Percentiles rank a stretch among this genome's conserved stretches.
Conservation (phyloP, 768 basidiomycete species). For the Leccinum arenicola region DNA sequence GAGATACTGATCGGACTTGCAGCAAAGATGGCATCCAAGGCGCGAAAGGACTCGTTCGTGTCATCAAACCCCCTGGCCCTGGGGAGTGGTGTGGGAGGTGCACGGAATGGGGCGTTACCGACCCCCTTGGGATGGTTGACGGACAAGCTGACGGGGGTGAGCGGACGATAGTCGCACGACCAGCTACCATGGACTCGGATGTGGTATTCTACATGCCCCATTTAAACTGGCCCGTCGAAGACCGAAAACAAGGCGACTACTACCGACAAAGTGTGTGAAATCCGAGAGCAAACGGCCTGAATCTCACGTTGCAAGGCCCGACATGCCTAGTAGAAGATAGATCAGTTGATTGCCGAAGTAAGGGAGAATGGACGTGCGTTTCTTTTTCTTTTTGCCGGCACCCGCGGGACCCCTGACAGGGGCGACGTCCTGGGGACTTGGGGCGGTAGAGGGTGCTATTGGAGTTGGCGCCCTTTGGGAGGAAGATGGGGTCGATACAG, state of each 20-base stretch:
- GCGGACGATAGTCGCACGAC: slow-evolving; percentile 38
- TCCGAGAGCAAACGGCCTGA: background rate
- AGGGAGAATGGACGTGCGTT: slow-evolving; percentile 46
- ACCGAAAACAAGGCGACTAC: background rate
- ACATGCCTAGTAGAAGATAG: slow-evolving; percentile 23
- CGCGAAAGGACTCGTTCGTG: slow-evolving; percentile 73
- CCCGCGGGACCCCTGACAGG: slow-evolving; percentile 46
- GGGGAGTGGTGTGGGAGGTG: slow-evolving; percentile 58
- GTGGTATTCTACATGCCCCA: slow-evolving; percentile 2
- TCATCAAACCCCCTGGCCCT: slow-evolving; percentile 83
- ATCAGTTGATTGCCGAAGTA: slow-evolving; percentile 5
- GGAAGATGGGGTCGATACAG: slow-evolving; percentile 35
- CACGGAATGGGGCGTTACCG: slow-evolving; percentile 58
- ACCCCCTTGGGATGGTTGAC: slow-evolving; percentile 81
- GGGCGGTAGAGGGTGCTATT: slow-evolving; percentile 31
- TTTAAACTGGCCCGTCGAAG: background rate
- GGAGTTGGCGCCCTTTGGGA: slow-evolving; percentile 29
- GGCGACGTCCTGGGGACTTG: slow-evolving; percentile 44
- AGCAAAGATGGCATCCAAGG: slow-evolving; percentile 71
- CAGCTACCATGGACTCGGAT: background rate
- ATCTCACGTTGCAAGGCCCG: slow-evolving; percentile 21
- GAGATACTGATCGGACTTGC: slow-evolving; percentile 16
- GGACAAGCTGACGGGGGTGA: slow-evolving; percentile 65
- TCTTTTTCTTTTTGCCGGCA: slow-evolving; percentile 70
- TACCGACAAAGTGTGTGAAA: background rate